These are phyloP conservation scores for Berberis thunbergii DNA, from an alignment of 164 flowering plant species.

Conservation along the genomic window DNA sequence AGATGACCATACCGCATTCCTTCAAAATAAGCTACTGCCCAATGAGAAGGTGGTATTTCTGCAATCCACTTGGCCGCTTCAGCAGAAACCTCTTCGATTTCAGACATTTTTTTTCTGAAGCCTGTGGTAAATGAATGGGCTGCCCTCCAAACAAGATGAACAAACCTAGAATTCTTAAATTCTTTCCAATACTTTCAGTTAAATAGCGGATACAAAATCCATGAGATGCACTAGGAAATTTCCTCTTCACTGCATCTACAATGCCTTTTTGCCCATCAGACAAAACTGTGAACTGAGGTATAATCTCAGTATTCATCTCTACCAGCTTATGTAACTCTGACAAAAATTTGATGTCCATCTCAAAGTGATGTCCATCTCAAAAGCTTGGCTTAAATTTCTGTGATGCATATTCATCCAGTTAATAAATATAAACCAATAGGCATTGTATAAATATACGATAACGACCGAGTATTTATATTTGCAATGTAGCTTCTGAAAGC, in stretches of 20 bases:
- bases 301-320: conserved; percentile 2
- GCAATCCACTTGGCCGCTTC: conserved; percentile 1
- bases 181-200: neutral
- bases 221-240: conserved; percentile 4
- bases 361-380: no score
- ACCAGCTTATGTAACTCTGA: conserved; percentile 3
- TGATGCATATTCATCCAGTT: no score
- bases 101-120: neutral
- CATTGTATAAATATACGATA: no score
- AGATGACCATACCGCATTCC: conserved; percentile 2
- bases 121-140: neutral
- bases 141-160: conserved; percentile 1
- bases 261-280: conserved; percentile 4
- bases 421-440: no score
- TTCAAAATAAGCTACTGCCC: conserved; percentile 4
- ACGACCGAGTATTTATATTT: no score
- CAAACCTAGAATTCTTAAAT: neutral
- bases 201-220: conserved; percentile 1
- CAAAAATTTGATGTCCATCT: conserved; percentile 1
- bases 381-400: no score
- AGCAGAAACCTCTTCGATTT: conserved; percentile 1
- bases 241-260: conserved; percentile 3
- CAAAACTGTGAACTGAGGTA: neutral
- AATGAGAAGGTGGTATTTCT: neutral
- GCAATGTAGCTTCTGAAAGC: no score